Base-by-base conservation (phyloP, 1,284 basidiomycete species). In the Irpex sp. region DNA sequence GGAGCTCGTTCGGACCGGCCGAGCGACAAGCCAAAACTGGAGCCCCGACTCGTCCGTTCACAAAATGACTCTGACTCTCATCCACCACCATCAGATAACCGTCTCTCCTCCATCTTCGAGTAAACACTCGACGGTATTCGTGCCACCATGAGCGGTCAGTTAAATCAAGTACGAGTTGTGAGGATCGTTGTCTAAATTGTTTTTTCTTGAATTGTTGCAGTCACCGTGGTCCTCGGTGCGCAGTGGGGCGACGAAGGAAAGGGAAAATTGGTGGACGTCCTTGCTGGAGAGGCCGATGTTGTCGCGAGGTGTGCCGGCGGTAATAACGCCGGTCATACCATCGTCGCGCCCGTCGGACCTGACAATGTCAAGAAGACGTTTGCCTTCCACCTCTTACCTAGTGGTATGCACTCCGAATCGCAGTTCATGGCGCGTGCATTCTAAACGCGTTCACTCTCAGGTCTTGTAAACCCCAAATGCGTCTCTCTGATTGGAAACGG, bases 311-410 rank as follows among this genome's bases (percentile, higher is more conserved):
- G 96, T 76, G 97, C 97, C 5, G 97, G 97, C 34, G 97, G 97
- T 17, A 98, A 98, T 82, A 99, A 99, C 75, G 97, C 97, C 51
- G 97, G 97, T 5, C 97, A 99, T 78, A 99, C 97, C 38, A 98
- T 99, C 76, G 92, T 99, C 67, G 94, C 91, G 47, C 89, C 92
- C 56, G 81, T 85, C 69, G 88, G 79, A 62, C 84, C 82, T 72
- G 87, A 85, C 74, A 87, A 80, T 63, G 76, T 73, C 67, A 86
- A 87, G 76, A 94, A 86, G 70, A 96, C 90, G 26, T 98, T 93
- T 77, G 96, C 96, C 62, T 99, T 99, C 78, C 97, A 99, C 81
- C 81, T 98, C 15, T 82, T 99, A 36, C 97, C 97, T 1, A 93
- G 92, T 71, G 97, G 96, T 96, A 67, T 68, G 88, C 80, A 51